Conservation (phyloP, 148 eudicot genomes). For the Oxyria digyna region DNA sequence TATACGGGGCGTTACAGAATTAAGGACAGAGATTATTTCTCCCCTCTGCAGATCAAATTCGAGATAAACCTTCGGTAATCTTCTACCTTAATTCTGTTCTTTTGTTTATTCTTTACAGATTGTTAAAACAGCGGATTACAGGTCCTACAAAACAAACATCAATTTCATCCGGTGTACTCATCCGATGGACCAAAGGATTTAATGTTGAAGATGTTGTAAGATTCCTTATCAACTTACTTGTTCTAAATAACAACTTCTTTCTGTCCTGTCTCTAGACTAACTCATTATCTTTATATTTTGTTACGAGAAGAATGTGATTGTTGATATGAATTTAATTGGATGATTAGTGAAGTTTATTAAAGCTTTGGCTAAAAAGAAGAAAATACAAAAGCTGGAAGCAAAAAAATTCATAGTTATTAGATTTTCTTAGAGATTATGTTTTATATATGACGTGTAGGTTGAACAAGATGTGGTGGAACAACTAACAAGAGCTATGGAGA, state of each 20-base stretch:
- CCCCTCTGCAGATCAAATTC: no score
- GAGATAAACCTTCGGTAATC: no score
- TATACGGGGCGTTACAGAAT: no score
- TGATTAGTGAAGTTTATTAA: neutral
- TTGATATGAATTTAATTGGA: neutral
- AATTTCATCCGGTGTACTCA: slow-evolving; percentile 64
- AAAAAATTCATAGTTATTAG: neutral
- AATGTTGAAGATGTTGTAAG: slow-evolving; percentile 60
- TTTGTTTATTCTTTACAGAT: no score
- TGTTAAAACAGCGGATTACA: no score
- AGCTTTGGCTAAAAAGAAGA: neutral
- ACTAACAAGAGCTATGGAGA: slow-evolving; percentile 71
- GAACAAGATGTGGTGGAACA: slow-evolving; percentile 84
- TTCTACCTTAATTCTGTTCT: no score
- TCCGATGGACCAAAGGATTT: slow-evolving; percentile 95
- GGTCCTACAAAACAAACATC: no score
- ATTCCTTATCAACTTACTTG: neutral
- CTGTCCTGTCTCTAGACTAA: neutral
- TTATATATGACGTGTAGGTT: slow-evolving; percentile 34
- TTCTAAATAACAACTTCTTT: neutral
- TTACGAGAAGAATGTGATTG: neutral
- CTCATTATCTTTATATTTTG: no score
- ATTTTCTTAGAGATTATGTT: neutral
- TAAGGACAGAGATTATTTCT: no score
- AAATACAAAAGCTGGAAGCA: neutral